Conservation (phyloP, 1,284 basidiomycete species). For the Trichosporon coremiiforme region DNA sequence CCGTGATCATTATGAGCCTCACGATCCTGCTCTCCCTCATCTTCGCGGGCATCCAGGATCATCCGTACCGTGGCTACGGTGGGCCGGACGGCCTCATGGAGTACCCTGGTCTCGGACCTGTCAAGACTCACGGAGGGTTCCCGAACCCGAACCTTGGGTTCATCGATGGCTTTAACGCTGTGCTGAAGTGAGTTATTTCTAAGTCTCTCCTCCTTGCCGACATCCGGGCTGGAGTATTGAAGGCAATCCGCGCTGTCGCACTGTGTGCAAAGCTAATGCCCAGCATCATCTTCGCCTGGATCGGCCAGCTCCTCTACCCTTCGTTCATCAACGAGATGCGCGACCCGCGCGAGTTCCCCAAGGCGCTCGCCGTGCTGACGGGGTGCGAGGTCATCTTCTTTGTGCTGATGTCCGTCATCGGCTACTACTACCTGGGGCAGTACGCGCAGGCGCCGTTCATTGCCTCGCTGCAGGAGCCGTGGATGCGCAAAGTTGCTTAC, state of each 20-base stretch:
- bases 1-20: slow-evolving; percentile 62
- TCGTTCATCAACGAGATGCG: slow-evolving; percentile 51
- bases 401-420: slow-evolving; percentile 64
- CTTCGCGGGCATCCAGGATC: slow-evolving; percentile 61
- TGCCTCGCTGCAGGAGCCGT: slow-evolving; percentile 49
- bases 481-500: slow-evolving; percentile 61
- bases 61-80: slow-evolving; percentile 42
- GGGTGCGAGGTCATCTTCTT: slow-evolving; percentile 65
- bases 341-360: slow-evolving; percentile 63
- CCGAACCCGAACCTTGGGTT: slow-evolving; percentile 61
- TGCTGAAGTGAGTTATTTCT: slow-evolving; percentile 48
- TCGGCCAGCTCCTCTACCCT: slow-evolving; percentile 63
- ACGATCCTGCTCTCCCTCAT: slow-evolving; percentile 63
- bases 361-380: slow-evolving; percentile 57
- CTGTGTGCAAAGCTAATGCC: neutral
- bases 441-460: slow-evolving; percentile 53
- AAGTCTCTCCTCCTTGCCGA: too few species aligned
- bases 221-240: too few species aligned
- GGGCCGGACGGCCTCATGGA: slow-evolving; percentile 26
- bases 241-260: too few species aligned
- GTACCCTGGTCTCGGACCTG: slow-evolving; percentile 43
- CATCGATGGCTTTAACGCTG: slow-evolving; percentile 59
- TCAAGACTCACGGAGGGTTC: slow-evolving; percentile 41
- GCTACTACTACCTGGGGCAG: slow-evolving; percentile 59
- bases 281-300: slow-evolving; percentile 60